phyloP scores from a whole-genome alignment of 352 stramenopile species.

The Albugo laibachii region DNA sequence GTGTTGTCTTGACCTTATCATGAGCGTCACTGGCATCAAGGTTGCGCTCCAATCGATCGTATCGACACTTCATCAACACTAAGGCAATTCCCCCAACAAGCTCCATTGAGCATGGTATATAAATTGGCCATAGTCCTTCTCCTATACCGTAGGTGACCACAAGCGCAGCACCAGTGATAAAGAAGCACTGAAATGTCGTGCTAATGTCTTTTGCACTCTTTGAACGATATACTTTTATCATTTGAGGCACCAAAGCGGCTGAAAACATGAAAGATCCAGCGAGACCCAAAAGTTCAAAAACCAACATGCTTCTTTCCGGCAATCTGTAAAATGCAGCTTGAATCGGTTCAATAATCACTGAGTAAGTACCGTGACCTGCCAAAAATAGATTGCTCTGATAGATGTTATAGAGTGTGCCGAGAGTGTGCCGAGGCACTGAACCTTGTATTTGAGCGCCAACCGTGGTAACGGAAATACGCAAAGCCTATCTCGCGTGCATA shows the following conservation, averaged over 20 bases:
- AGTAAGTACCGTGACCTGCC: too few relatives aligned
- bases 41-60: background rate
- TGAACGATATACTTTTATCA: constrained; percentile 34
- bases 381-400: too few relatives aligned
- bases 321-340: too few relatives aligned
- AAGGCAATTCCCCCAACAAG: constrained; percentile 15
- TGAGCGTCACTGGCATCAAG: too few relatives aligned
- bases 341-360: too few relatives aligned
- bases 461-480: too few relatives aligned
- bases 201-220: constrained; percentile 41
- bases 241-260: constrained; percentile 29
- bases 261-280: constrained; percentile 37
- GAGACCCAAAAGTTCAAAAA: constrained; percentile 31
- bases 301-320: background rate
- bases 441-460: too few relatives aligned
- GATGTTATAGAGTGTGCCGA: too few relatives aligned
- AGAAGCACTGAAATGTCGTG: constrained; percentile 23
- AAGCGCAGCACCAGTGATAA: constrained; percentile 16
- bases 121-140: constrained; percentile 30
- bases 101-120: constrained; percentile 26
- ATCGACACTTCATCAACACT: constrained; percentile 5
- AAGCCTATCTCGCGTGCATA: too few relatives aligned
- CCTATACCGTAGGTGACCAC: constrained; percentile 26
- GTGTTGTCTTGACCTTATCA: too few relatives aligned
- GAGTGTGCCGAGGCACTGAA: too few relatives aligned